A percentile compares a stretch with the other conserved stretches of the same genome.
Conservation (phyloP, 352 stramenopile genomes). For the Hyphochytrium catenoides region DNA sequence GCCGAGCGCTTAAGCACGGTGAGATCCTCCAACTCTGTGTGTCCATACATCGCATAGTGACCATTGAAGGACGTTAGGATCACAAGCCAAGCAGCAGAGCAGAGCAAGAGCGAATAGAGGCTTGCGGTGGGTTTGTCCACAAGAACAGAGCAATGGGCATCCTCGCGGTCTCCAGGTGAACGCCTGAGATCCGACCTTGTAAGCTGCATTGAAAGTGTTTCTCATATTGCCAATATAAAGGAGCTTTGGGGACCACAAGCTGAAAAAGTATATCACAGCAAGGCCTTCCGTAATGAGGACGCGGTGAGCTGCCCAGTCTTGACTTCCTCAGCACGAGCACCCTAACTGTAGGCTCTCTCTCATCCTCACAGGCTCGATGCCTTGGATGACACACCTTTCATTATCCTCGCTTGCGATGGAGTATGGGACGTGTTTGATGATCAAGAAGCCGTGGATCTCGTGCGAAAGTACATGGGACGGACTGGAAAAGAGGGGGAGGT, state of each 20-base stretch:
- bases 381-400: slow-evolving; percentile 21
- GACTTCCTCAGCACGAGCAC: no score
- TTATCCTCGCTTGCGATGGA: slow-evolving; percentile 46
- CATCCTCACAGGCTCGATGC: slow-evolving; percentile 21
- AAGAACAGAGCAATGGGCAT: slow-evolving; percentile 35
- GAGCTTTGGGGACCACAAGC: slow-evolving; percentile 39
- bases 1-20: slow-evolving; percentile 30
- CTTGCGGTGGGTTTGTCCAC: slow-evolving; percentile 34
- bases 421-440: slow-evolving; percentile 46
- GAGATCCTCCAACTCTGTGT: background rate
- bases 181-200: background rate
- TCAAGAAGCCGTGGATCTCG: slow-evolving; percentile 38
- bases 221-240: slow-evolving; percentile 9
- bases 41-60: background rate
- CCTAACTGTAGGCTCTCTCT: no score
- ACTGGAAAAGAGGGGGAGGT: slow-evolving; percentile 16
- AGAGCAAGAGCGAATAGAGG: slow-evolving; percentile 26
- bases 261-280: slow-evolving; percentile 39
- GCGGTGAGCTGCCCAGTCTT: no score
- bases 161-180: slow-evolving; percentile 35
- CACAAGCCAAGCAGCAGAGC: slow-evolving; percentile 33
- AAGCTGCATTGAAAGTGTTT: background rate
- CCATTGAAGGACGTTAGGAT: no score
- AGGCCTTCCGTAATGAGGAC: slow-evolving; percentile 20
- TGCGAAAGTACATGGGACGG: slow-evolving; percentile 16